Percentiles rank a stretch among this genome's conserved stretches.
phyloP scores from a whole-genome alignment of 495 filamentous ascomycete genomes.

The Talaromyces adpressus region DNA sequence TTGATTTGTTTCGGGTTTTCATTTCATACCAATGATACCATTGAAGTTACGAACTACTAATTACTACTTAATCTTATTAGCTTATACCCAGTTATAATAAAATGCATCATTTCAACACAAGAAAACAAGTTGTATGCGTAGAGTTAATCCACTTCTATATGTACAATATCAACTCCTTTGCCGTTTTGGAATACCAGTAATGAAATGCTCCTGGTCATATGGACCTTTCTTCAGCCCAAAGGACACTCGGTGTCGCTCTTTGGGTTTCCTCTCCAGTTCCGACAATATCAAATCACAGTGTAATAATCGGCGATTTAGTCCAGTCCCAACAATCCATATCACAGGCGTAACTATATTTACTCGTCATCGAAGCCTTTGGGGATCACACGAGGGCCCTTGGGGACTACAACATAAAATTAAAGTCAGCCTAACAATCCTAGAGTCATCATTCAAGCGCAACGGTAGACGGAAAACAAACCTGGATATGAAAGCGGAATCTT shows the following conservation, averaged over 20 bases:
- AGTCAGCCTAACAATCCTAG: conserved; percentile 1
- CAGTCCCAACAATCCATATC: neutral
- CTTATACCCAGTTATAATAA: neutral
- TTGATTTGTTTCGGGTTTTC: neutral
- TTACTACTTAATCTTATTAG: neutral
- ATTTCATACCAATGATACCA: neutral
- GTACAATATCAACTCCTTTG: conserved; percentile 4
- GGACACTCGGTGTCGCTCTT: neutral
- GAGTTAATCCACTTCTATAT: conserved; percentile 5
- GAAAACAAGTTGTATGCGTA: neutral
- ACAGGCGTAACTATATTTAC: conserved; percentile 14
- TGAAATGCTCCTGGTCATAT: neutral
- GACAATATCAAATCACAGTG: neutral
- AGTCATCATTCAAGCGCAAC: conserved; percentile 7
- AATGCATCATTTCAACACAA: neutral
- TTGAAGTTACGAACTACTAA: neutral
- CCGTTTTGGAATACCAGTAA: neutral
- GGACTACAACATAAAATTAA: conserved; percentile 46
- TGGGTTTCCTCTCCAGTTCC: neutral
- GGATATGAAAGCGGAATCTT: conserved; percentile 86
- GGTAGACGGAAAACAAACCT: conserved; percentile 47
- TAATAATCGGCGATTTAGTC: neutral
- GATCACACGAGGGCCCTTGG: conserved; percentile 62
- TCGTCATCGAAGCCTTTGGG: conserved; percentile 73
- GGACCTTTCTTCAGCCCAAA: neutral